Evolutionary conservation across 2,329 filamentous ascomycete genomes (phyloP).

Genomic region (Aspergillus sp.): DNA sequence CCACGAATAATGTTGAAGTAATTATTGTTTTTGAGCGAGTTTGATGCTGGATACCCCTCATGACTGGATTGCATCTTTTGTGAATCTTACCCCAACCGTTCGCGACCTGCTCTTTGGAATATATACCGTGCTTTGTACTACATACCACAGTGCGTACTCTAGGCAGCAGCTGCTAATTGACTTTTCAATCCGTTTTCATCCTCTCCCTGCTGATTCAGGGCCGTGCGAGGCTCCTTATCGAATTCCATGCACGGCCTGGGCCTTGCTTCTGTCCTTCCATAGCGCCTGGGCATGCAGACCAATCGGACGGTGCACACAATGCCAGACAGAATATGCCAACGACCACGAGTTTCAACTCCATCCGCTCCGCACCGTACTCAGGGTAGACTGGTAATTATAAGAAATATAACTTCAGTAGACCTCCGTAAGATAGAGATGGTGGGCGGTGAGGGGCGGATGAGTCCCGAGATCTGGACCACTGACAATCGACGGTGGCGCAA

Average conservation of each 20-base stretch:
- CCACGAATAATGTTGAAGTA: neutral
- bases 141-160: neutral
- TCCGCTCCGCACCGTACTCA: neutral
- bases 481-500: constrained; percentile 9
- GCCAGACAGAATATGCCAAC: neutral
- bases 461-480: constrained; percentile 10
- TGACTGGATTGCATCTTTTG: constrained; percentile 1
- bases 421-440: neutral
- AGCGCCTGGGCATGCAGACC: neutral
- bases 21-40: neutral
- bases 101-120: neutral
- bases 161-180: neutral
- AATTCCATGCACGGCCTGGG: neutral
- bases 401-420: no score
- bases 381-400: neutral
- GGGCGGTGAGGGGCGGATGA: constrained; percentile 8
- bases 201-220: neutral
- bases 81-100: neutral
- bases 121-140: neutral
- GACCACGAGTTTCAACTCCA: neutral
- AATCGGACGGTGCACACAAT: neutral
- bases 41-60: constrained; percentile 4
- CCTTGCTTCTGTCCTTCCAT: constrained; percentile 1
- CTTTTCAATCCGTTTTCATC: neutral
- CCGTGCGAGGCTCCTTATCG: neutral